These are phyloP conservation scores for Cystofilobasidium ferigula DNA, from an alignment of 768 basidiomycete species.

Conservation along the genomic window DNA sequence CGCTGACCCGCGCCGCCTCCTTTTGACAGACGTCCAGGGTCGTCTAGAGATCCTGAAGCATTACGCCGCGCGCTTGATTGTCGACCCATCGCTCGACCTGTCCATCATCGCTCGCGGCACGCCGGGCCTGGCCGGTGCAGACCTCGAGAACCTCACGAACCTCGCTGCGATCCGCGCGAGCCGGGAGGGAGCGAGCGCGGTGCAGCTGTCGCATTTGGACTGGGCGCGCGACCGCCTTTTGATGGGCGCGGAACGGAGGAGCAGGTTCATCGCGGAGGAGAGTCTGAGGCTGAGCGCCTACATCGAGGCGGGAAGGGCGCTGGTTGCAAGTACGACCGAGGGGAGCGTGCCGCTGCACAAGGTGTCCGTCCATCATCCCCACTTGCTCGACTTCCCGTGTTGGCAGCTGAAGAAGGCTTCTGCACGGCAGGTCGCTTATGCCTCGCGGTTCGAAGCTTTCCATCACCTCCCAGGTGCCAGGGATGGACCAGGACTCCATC, in stretches of 20 bases:
- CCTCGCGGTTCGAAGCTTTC: slow-evolving; percentile 81
- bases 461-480: slow-evolving; percentile 69
- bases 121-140: slow-evolving; percentile 91
- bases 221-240: slow-evolving; percentile 86
- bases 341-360: slow-evolving; percentile 96
- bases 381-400: neutral
- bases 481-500: slow-evolving; percentile 62
- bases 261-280: slow-evolving; percentile 74
- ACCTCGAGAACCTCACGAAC: slow-evolving; percentile 86
- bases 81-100: slow-evolving; percentile 66
- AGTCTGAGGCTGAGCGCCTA: slow-evolving; percentile 84
- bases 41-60: slow-evolving; percentile 86
- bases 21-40: slow-evolving; percentile 85
- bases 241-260: slow-evolving; percentile 92
- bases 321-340: slow-evolving; percentile 86
- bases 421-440: slow-evolving; percentile 73
- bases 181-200: slow-evolving; percentile 62
- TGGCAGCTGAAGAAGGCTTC: neutral
- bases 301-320: slow-evolving; percentile 64
- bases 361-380: slow-evolving; percentile 44
- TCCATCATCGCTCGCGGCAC: slow-evolving; percentile 85
- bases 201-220: slow-evolving; percentile 75
- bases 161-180: slow-evolving; percentile 87
- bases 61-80: slow-evolving; percentile 71
- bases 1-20: slow-evolving; percentile 55